Conservation (phyloP, 2,329 filamentous ascomycete genomes). For the Apiospora koreana region DNA sequence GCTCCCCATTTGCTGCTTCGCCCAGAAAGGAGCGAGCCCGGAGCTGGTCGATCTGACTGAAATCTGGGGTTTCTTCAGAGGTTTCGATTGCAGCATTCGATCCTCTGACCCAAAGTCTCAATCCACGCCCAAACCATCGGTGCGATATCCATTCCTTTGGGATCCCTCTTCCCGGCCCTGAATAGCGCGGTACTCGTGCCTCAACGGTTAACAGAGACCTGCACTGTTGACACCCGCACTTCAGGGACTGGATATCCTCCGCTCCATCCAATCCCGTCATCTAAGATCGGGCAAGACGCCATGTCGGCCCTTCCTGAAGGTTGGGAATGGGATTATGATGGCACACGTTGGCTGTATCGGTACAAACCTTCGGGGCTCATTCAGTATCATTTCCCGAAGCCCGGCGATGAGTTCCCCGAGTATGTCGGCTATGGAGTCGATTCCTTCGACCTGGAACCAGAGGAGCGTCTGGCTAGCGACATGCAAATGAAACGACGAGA, state of each 20-base stretch:
- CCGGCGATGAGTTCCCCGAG: conserved; percentile 60
- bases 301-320: conserved; percentile 51
- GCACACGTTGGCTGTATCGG: conserved; percentile 57
- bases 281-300: background rate
- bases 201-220: background rate
- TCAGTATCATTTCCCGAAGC: conserved; percentile 58
- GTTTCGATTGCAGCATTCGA: background rate
- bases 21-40: background rate
- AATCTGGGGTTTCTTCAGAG: background rate
- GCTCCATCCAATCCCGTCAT: background rate
- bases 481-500: conserved; percentile 44
- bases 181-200: background rate
- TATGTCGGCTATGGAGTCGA: conserved; percentile 40
- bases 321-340: conserved; percentile 62
- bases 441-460: conserved; percentile 47
- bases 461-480: conserved; percentile 54
- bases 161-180: background rate
- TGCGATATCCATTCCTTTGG: background rate
- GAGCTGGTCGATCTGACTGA: background rate
- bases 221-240: background rate
- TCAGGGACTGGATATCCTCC: background rate
- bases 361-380: conserved; percentile 55
- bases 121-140: background rate
- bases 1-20: background rate
- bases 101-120: background rate